These are phyloP conservation scores for Trichoderma oligosporum DNA, from an alignment of 2,329 filamentous ascomycete species.

Conservation along the genomic window DNA sequence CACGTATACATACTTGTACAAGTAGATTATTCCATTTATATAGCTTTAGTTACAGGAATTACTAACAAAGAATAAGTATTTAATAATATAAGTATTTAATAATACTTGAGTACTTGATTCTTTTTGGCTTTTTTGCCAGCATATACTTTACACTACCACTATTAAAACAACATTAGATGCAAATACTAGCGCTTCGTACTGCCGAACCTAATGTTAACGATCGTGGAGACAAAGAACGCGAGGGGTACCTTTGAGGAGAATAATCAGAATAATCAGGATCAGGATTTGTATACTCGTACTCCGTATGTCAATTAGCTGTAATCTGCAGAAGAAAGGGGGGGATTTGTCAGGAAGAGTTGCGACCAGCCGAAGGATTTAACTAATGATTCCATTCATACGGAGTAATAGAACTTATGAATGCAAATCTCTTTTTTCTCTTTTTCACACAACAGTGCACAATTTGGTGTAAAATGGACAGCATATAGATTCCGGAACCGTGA, in stretches of 20 bases:
- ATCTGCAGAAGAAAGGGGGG: neutral
- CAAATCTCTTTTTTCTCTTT: neutral
- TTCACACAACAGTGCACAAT: slow-evolving; percentile 4
- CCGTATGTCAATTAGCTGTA: no score
- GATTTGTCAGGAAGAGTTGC: slow-evolving; percentile 16
- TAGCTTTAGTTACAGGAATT: no score
- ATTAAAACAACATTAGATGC: neutral
- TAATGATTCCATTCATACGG: no score
- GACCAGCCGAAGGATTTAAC: slow-evolving; percentile 13
- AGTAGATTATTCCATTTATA: no score
- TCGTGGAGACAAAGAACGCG: neutral
- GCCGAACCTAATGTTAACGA: neutral
- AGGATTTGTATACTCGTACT: no score
- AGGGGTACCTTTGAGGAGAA: no score
- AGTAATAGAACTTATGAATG: no score
- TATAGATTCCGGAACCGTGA: neutral
- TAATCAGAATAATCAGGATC: no score
- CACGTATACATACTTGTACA: no score
- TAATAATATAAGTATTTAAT: no score
- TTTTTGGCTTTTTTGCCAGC: neutral
- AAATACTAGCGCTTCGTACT: neutral
- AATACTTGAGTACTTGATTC: neutral
- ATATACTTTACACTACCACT: neutral
- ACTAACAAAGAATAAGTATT: no score
- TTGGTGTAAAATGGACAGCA: neutral